A percentile compares a stretch with the other conserved stretches of the same genome.
Evolutionary conservation across 257 asterid species (phyloP).

Genomic region (Osmanthus fragrans): DNA sequence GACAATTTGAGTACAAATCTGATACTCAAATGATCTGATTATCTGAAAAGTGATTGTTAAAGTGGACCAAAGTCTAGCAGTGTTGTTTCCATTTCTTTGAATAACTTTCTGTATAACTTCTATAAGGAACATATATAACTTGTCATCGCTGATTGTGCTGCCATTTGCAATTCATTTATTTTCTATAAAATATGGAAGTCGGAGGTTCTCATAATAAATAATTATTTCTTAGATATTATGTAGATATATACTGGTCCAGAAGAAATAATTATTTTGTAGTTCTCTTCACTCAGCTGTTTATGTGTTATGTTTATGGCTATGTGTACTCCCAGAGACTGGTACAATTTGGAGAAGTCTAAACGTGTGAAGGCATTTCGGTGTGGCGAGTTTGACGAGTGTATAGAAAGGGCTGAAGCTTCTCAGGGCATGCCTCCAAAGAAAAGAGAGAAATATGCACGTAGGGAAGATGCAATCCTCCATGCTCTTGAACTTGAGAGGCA

Average conservation of each 20-base stretch:
- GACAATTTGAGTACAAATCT: not conserved
- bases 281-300: constrained; percentile 1
- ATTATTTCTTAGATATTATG: not conserved
- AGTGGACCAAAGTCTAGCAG: constrained; percentile 2
- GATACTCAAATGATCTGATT: not conserved
- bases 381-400: constrained; percentile 95
- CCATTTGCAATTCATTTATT: not conserved
- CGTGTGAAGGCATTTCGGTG: constrained; percentile 96
- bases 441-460: constrained; percentile 97
- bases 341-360: constrained; percentile 96
- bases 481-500: constrained; percentile 95
- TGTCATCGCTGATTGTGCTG: not conserved
- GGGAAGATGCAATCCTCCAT: constrained; percentile 98
- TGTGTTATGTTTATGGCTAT: constrained; percentile 24
- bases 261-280: constrained; percentile 6
- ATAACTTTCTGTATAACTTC: constrained; percentile 16
- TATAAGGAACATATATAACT: constrained; percentile 13
- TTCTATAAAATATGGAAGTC: not conserved
- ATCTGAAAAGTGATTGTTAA: not conserved
- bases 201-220: constrained; percentile 6
- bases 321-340: constrained; percentile 78
- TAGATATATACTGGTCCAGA: not conserved
- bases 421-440: constrained; percentile 96
- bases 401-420: constrained; percentile 94
- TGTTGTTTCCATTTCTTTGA: constrained; percentile 3